Evolutionary conservation across 352 stramenopile species (phyloP).

Genomic region (Phytophthora europaea): DNA sequence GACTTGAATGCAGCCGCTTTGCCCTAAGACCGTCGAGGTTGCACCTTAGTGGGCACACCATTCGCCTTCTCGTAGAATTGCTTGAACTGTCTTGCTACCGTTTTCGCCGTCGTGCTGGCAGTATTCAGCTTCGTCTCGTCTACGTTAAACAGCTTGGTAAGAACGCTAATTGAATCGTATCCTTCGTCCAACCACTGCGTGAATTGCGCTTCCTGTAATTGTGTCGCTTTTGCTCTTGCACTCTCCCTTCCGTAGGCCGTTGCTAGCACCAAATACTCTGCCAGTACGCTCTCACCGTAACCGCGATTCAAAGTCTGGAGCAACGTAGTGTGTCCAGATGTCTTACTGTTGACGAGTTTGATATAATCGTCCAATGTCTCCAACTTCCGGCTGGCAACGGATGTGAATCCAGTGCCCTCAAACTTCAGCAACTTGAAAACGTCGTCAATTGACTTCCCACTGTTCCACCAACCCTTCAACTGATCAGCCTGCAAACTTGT

Average conservation of each 20-base stretch:
- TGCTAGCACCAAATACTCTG: background rate
- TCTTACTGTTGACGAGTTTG: background rate
- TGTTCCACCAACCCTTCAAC: background rate
- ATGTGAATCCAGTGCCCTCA: background rate
- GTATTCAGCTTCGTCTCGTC: background rate
- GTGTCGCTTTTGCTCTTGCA: background rate
- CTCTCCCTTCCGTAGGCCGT: background rate
- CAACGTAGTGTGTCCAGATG: background rate
- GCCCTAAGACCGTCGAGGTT: background rate
- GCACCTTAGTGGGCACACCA: background rate
- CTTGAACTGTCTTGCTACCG: background rate
- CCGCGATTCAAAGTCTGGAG: background rate
- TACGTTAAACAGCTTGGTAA: background rate
- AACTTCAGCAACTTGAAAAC: background rate
- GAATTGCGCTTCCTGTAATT: background rate
- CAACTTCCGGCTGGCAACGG: background rate
- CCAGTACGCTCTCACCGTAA: background rate
- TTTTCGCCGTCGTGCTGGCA: background rate
- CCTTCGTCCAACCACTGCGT: background rate
- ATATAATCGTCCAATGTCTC: background rate
- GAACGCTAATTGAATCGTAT: background rate
- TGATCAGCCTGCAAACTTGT: background rate
- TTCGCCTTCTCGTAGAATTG: background rate
- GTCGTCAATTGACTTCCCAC: background rate
- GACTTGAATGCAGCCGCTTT: too few species aligned